A percentile compares a stretch with the other conserved stretches of the same genome.
These are phyloP conservation scores for Vicia sativa DNA, from an alignment of 306 rosid species.

Conservation along the genomic window DNA sequence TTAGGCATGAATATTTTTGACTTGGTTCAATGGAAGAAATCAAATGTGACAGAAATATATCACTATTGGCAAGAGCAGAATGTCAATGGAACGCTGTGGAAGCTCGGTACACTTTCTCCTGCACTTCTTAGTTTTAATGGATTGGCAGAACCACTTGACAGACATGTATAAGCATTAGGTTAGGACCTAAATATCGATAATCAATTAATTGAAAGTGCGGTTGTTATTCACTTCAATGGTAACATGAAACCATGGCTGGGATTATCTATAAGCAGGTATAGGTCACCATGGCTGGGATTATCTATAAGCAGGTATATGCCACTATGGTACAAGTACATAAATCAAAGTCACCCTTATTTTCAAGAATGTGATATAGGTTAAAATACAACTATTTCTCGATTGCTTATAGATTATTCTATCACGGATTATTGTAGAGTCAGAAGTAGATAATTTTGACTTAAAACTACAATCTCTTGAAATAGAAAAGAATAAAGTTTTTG, in stretches of 20 bases:
- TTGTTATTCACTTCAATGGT: constrained; percentile 88
- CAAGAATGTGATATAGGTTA: constrained; percentile 69
- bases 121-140: constrained; percentile 67
- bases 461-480: constrained; percentile 24
- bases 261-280: constrained; percentile 48
- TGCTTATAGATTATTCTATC: constrained; percentile 43
- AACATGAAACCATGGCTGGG: constrained; percentile 96
- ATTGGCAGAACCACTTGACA: constrained; percentile 91
- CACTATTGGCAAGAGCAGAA: constrained; percentile 95
- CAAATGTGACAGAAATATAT: constrained; percentile 72
- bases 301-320: constrained; percentile 57
- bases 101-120: constrained; percentile 51
- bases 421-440: constrained; percentile 49
- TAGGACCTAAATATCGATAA: constrained; percentile 74
- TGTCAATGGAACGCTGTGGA: constrained; percentile 81
- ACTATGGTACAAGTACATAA: constrained; percentile 67
- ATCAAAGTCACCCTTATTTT: constrained; percentile 42
- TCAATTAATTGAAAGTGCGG: constrained; percentile 81
- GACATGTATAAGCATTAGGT: constrained; percentile 91
- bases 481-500: constrained; percentile 7
- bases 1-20: constrained; percentile 93
- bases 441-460: constrained; percentile 62
- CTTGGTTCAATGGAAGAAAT: constrained; percentile 90
- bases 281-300: constrained; percentile 78
- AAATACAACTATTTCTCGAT: constrained; percentile 38